These are phyloP conservation scores for Sclerotinia glacialis DNA, from an alignment of 2,329 filamentous ascomycete species.

Conservation along the genomic window DNA sequence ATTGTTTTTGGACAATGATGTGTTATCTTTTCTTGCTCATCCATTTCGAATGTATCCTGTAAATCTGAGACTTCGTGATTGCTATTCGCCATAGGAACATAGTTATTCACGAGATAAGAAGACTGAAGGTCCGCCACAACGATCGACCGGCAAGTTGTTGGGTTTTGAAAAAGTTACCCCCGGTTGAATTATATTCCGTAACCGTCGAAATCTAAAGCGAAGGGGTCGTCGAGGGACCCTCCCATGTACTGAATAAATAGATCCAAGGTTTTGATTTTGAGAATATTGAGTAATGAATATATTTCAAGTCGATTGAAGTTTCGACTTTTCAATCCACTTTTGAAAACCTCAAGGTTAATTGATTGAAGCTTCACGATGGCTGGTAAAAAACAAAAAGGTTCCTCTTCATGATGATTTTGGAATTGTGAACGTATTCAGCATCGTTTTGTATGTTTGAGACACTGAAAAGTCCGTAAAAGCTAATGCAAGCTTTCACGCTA, in stretches of 20 bases:
- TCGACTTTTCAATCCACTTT: slow-evolving; percentile 5
- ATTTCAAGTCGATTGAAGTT: background rate
- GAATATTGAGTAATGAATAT: background rate
- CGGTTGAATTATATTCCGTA: background rate
- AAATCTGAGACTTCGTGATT: background rate
- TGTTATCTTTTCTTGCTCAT: background rate
- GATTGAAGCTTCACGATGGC: background rate
- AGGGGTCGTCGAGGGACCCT: background rate
- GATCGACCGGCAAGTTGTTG: background rate
- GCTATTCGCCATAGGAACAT: background rate
- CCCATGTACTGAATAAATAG: background rate
- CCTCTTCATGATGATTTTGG: background rate
- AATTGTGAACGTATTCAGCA: background rate
- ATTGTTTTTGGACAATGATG: background rate
- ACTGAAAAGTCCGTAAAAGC: too few relatives aligned
- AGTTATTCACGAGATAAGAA: background rate
- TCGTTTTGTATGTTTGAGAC: background rate
- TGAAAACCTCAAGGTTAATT: background rate
- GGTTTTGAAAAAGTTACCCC: background rate
- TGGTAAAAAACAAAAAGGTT: background rate
- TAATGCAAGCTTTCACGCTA: background rate
- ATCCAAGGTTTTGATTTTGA: background rate
- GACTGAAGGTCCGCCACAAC: background rate
- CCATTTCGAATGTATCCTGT: background rate
- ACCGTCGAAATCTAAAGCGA: background rate